phyloP scores from a whole-genome alignment of 2,329 filamentous ascomycete genomes.

The Tolypocladium inflatum region DNA sequence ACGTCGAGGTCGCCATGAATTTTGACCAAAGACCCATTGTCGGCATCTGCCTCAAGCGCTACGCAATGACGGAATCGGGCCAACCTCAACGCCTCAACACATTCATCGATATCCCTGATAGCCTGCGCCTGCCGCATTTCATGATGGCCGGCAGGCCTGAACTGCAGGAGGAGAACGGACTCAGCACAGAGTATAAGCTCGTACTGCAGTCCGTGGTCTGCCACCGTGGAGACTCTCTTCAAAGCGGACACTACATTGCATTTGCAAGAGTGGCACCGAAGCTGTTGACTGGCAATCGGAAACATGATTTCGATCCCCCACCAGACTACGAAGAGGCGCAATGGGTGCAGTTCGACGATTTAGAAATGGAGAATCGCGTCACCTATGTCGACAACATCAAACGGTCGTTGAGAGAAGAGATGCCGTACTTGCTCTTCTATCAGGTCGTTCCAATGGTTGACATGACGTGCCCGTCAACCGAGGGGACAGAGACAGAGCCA shows the following conservation, averaged over 20 bases:
- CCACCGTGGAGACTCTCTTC: constrained; percentile 75
- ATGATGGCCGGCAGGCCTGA: constrained; percentile 67
- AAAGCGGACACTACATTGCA: constrained; percentile 86
- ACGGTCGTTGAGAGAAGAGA: constrained; percentile 70
- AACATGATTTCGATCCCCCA: constrained; percentile 45
- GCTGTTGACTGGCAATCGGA: constrained; percentile 49
- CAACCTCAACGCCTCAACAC: constrained; percentile 65
- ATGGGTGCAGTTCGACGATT: constrained; percentile 91
- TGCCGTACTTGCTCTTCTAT: constrained; percentile 91
- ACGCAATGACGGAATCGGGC: constrained; percentile 60
- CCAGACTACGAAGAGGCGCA: constrained; percentile 61
- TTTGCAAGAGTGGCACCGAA: constrained; percentile 67
- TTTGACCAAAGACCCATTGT: constrained; percentile 80
- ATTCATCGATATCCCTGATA: constrained; percentile 79
- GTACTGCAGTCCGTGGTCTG: constrained; percentile 87
- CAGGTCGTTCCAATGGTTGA: constrained; percentile 84
- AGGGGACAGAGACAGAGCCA: constrained; percentile 38
- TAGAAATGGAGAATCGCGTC: constrained; percentile 60
- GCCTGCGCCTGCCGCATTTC: constrained; percentile 78
- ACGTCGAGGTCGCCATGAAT: constrained; percentile 79
- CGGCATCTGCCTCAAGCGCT: constrained; percentile 88
- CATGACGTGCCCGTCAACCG: constrained; percentile 39
- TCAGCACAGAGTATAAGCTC: constrained; percentile 87
- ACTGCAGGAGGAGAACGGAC: constrained; percentile 49
- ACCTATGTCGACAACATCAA: constrained; percentile 68